These are phyloP conservation scores for Chaetomidium leptoderma DNA, from an alignment of 495 filamentous ascomycete species.

Conservation along the genomic window DNA sequence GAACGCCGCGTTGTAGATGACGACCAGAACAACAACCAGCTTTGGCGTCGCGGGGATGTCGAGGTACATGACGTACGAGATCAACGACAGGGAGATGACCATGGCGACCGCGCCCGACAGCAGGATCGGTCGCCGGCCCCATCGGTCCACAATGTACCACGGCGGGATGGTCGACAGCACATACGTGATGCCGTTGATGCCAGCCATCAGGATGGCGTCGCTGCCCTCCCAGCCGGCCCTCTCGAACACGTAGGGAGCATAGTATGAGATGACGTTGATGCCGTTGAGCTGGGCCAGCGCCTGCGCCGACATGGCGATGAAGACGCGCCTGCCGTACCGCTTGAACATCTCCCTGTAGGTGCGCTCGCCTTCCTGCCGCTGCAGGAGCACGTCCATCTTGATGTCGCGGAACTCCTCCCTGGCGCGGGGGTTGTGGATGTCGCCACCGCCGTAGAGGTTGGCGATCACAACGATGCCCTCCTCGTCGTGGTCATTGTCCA, in stretches of 20 bases:
- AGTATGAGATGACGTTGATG: slow-evolving; percentile 99
- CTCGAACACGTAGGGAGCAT: slow-evolving; percentile 94
- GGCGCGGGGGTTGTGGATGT: slow-evolving; percentile 86
- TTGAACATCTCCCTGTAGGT: slow-evolving; percentile 93
- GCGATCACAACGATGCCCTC: slow-evolving; percentile 98
- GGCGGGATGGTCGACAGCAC: slow-evolving; percentile 86
- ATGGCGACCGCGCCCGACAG: slow-evolving; percentile 88
- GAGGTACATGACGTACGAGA: slow-evolving; percentile 94
- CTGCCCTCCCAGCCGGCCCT: slow-evolving; percentile 90
- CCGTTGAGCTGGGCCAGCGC: slow-evolving; percentile 94
- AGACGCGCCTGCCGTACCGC: slow-evolving; percentile 83
- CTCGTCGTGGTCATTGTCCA: slow-evolving; percentile 97
- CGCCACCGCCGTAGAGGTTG: slow-evolving; percentile 91
- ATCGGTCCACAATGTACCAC: slow-evolving; percentile 94
- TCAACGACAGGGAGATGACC: slow-evolving; percentile 82
- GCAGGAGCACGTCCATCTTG: slow-evolving; percentile 92
- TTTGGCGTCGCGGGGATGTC: slow-evolving; percentile 70
- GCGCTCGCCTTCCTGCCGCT: slow-evolving; percentile 90
- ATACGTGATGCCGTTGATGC: slow-evolving; percentile 91
- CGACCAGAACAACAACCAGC: slow-evolving; percentile 88
- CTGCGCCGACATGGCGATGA: slow-evolving; percentile 99
- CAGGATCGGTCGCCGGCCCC: slow-evolving; percentile 86
- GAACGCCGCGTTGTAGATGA: slow-evolving; percentile 98
- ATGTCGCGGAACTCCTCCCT: slow-evolving; percentile 95
- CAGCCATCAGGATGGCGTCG: slow-evolving; percentile 91